Conservation (phyloP, 2,329 filamentous ascomycete genomes). For the Alternaria gaisen region DNA sequence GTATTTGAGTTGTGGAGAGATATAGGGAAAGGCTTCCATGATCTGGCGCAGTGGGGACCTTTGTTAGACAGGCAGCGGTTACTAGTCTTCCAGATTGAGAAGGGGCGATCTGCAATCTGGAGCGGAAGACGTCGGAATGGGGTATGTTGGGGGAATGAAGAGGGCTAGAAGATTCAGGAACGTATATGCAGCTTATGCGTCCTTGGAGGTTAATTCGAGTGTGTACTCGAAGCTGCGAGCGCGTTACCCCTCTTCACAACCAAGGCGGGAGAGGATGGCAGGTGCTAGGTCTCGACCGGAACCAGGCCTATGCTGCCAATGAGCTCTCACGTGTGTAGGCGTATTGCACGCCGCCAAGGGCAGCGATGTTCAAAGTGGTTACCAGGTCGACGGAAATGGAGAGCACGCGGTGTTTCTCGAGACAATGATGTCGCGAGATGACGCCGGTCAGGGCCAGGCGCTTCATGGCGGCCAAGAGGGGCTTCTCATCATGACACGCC, state of each 20-base stretch:
- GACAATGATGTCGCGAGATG: constrained; percentile 9
- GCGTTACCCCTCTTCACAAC: constrained; percentile 20
- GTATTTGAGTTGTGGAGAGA: constrained; percentile 15
- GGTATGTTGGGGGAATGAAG: not conserved
- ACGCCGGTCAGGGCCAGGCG: constrained; percentile 10
- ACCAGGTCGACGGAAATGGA: constrained; percentile 6
- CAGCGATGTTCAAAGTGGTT: constrained; percentile 5
- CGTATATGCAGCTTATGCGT: constrained; percentile 3
- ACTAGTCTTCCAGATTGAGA: constrained; percentile 22
- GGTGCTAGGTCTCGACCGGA: constrained; percentile 9
- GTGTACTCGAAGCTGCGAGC: constrained; percentile 1
- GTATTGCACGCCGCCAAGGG: constrained; percentile 11
- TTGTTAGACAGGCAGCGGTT: constrained; percentile 6
- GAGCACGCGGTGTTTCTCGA: constrained; percentile 4
- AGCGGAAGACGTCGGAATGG: constrained; percentile 13
- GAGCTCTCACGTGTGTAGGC: constrained; percentile 10
- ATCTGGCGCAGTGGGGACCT: constrained; percentile 1
- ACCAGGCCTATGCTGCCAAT: constrained; percentile 12
- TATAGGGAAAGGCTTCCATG: constrained; percentile 19
- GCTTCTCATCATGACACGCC: constrained; percentile 8
- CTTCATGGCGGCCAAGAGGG: constrained; percentile 5
- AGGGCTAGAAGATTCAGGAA: constrained; percentile 4
- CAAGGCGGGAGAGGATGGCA: constrained; percentile 15
- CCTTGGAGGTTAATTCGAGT: not conserved
- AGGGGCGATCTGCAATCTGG: constrained; percentile 18